These are phyloP conservation scores for Lasiosphaeris hirsuta DNA, from an alignment of 495 filamentous ascomycete genomes.

Conservation along the genomic window DNA sequence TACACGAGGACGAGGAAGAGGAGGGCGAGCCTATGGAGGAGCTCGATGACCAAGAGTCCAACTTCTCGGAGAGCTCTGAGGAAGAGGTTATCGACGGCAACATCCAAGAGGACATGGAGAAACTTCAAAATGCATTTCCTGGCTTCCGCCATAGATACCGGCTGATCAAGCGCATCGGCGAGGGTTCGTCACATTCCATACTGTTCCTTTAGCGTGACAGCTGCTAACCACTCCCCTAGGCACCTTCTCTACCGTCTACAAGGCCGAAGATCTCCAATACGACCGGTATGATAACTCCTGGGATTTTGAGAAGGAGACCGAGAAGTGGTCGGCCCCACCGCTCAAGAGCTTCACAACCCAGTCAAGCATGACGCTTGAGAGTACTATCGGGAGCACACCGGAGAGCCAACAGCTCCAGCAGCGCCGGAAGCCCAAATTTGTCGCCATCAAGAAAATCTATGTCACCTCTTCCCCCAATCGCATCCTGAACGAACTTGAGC, in stretches of 20 bases:
- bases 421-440: constrained; percentile 62
- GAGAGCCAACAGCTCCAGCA: constrained; percentile 16
- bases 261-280: constrained; percentile 93
- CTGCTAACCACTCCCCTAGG: constrained; percentile 46
- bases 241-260: constrained; percentile 98
- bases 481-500: constrained; percentile 94
- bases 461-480: constrained; percentile 90
- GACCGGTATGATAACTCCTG: constrained; percentile 80
- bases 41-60: constrained; percentile 45
- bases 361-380: constrained; percentile 26
- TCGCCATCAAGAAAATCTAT: constrained; percentile 98
- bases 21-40: constrained; percentile 36
- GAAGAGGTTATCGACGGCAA: constrained; percentile 67
- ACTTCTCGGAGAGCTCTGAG: constrained; percentile 49
- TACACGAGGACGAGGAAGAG: constrained; percentile 19
- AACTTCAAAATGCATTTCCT: constrained; percentile 74
- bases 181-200: constrained; percentile 56
- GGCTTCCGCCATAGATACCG: constrained; percentile 81
- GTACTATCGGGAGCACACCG: neutral
- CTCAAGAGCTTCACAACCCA: constrained; percentile 38
- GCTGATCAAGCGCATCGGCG: constrained; percentile 93
- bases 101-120: constrained; percentile 81
- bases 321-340: constrained; percentile 60
- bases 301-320: constrained; percentile 67
- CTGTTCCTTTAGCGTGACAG: neutral